These are phyloP conservation scores for Cladosporium oxysporum DNA, from an alignment of 2,329 filamentous ascomycete genomes.

Conservation along the genomic window DNA sequence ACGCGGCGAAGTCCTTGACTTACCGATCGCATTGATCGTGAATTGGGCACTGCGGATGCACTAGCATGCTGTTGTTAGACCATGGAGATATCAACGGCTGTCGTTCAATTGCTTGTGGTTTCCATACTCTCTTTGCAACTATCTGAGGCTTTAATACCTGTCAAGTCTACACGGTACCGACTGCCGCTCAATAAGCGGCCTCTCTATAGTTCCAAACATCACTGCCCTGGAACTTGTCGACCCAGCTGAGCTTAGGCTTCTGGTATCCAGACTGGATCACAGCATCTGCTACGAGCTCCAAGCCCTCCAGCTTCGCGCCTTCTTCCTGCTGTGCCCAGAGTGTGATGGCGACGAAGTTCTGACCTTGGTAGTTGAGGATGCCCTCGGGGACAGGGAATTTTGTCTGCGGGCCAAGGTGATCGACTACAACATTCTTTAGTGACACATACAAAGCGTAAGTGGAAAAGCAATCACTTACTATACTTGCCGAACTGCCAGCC, in stretches of 20 bases:
- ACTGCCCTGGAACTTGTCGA: neutral
- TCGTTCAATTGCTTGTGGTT: neutral
- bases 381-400: conserved; percentile 69
- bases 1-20: neutral
- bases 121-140: neutral
- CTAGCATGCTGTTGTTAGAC: neutral
- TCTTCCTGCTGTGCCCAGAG: conserved; percentile 63
- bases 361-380: conserved; percentile 66
- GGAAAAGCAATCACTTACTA: conserved; percentile 2
- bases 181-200: conserved; percentile 4
- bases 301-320: conserved; percentile 57
- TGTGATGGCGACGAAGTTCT: conserved; percentile 65
- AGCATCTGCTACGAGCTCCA: conserved; percentile 53
- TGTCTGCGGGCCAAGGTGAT: conserved; percentile 69
- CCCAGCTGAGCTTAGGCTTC: conserved; percentile 16
- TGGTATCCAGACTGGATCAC: conserved; percentile 52
- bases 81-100: neutral
- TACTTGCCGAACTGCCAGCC: conserved; percentile 73
- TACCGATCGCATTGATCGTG: neutral
- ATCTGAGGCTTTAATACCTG: neutral
- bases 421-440: conserved; percentile 38
- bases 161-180: neutral
- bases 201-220: conserved; percentile 12
- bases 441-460: no score
- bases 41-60: neutral